Evolutionary conservation across 306 rosid genomes (phyloP).

Genomic region (Trifolium dubium): DNA sequence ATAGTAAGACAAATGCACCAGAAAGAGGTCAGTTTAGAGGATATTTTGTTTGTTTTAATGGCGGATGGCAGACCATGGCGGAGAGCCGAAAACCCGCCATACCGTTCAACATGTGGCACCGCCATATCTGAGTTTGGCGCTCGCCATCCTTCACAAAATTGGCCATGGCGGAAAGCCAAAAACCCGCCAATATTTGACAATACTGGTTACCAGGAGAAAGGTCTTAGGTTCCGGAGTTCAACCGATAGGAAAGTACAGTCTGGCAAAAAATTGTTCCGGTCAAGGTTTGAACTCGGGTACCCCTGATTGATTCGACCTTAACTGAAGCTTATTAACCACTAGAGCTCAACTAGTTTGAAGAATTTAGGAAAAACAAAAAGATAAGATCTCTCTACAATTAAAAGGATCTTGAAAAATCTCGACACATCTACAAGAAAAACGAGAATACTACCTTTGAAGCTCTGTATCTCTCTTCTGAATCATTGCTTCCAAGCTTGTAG

Average conservation of each 20-base stretch:
- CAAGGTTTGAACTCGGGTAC: not conserved
- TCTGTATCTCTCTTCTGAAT: constrained; percentile 60
- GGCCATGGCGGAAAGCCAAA: too few species aligned
- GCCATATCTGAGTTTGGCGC: too few species aligned
- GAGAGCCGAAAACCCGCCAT: too few species aligned
- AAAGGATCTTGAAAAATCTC: not conserved
- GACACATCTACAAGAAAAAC: constrained; percentile 11
- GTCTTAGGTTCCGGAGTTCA: not conserved
- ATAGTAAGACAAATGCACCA: constrained; percentile 6
- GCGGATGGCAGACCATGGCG: too few species aligned
- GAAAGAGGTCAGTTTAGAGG: constrained; percentile 13
- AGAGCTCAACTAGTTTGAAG: not conserved
- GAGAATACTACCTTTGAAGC: constrained; percentile 58
- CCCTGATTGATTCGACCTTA: not conserved
- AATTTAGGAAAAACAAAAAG: not conserved
- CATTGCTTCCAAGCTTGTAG: constrained; percentile 54
- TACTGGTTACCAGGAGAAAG: not conserved
- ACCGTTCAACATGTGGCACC: too few species aligned
- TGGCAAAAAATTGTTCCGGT: not conserved
- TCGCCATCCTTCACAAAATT: too few species aligned
- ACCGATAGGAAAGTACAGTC: not conserved
- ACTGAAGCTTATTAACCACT: not conserved
- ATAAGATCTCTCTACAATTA: not conserved
- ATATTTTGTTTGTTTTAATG: not conserved
- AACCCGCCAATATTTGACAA: too few species aligned